Base-by-base conservation (phyloP, 1,284 basidiomycete species). In the Cutaneotrichosporon sp. region DNA sequence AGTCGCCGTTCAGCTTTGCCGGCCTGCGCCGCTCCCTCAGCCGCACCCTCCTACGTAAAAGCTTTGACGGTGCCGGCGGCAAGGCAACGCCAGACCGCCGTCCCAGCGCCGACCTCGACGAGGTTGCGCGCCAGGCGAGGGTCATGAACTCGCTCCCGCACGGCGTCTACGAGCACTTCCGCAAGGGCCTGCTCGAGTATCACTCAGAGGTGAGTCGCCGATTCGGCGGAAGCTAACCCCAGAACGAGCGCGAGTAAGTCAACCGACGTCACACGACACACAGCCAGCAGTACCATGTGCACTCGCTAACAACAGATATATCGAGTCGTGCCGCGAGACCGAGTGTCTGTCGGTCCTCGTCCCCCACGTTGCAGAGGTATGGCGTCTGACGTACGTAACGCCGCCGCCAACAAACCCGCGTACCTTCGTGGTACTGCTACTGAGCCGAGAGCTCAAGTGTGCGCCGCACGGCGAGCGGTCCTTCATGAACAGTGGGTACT, bases 351-450 rank as follows among this genome's bases (percentile, higher is more conserved):
- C 72, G 23, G 65, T 73, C 10, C 67, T 68, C 39, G 53, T 65
- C 44, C 63, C 65, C 14, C 66, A 69, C 36, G 62, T 70, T 7
- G 73, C 73, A 1, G 72, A 75, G 59, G 65, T 75, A 14, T 75
- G 73, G 73, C 55, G 69, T 13, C 51, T 72, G 52, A 73, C 72
- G 1, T 75, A 69, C 53, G 63, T 65, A 8, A 73, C 71, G n/a
- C 73, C 73, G 2, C 56, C 68, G 1, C 73, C 73, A 0, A 69
- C 72, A 1, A 68, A 56, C 26, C 73, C 73, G 8, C 60, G 73
- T 4, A 74, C 72, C 1, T 75, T 75, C 42, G 64, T 75, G 20
- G 61, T 72, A 21, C 62, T 75, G 1, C 58, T 75, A 0, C 52
- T 72, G 4, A 67, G 61, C 9, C 54, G 66, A 5, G 68, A 70